Base-by-base conservation (phyloP, 768 basidiomycete species). In the Russula vinacea region DNA sequence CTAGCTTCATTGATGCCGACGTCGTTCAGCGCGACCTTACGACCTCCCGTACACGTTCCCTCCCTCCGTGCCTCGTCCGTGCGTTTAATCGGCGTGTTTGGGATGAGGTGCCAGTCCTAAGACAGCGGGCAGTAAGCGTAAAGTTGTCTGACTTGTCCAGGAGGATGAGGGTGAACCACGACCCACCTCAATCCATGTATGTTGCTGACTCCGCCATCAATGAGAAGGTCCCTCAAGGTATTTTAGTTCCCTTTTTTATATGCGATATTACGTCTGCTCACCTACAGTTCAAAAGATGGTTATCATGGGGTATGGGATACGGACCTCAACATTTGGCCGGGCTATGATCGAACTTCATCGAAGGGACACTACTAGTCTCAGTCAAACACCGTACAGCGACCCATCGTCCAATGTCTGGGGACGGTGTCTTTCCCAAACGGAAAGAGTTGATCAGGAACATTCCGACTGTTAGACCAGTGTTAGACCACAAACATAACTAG, bases 401-500 rank as follows among this genome's bases (percentile, higher is more conserved):
- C 56, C 62, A 5, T 54, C 65, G 19, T 60, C 56, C 26, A 67
- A 62, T 37, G 62, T 68, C 1, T 68, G 60, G 67, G 52, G 56
- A 10, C 24, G 67, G 29, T 67, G 66, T 53, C 54, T 66, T 44
- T 40, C 55, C 24, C 54, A 42, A 32, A 56, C 56, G 35, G 58
- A 52, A 49, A 67, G 60, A 40, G 42, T 50, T 37, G 66, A 67
- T 64, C 60, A 42, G 26, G 66, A 49, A 5, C 53, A 66, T 29
- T 52, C 56, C n/a, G 64, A 67, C 14, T 60, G 54, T 24, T 67
- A 64, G 66, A 56, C 59, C 32, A 58, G 56, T 24, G 54, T 24
- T 67, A 64, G 66, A 56, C 59, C 32, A 58, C 56, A 33, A 66
- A 67, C 55, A 60, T 37, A n/a, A 64, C 66, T 3, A 64, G 66